Base-by-base conservation (phyloP, 257 asterid genomes). In the Fraxinus americana region DNA sequence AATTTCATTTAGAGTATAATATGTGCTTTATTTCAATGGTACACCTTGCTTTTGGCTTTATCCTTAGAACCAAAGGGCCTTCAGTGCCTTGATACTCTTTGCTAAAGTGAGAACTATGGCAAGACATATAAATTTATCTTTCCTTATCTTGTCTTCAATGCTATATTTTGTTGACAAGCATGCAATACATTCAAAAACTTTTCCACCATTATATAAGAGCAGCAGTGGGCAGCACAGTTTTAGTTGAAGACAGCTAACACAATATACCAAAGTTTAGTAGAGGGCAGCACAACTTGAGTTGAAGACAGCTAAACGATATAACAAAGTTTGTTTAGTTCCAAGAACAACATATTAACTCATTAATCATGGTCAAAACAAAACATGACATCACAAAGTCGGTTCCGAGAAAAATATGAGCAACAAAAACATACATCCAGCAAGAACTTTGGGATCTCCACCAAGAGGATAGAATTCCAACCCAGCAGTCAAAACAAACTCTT, bases 391-490 rank as follows among this genome's bases (percentile, higher is more conserved):
- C 38, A 67, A 68, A 73, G 78, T 71, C 78, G 50, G 69, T 77
- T 69, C 75, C 11, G 41, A 68, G 41, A 68, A 38, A 74, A 57
- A 59, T 45, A 80, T 48, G 75, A 77, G 72, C 67, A 71, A 5
- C 70, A 75, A 79, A 75, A 72, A 72, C 75, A 41, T 54, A 72
- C 75, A 72, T 23, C 65, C 75, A 38, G 85, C 85, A 45, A 82
- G 81, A 25, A 82, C 59, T 73, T 82, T 77, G 43, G 85, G 85
- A 74, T 82, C 85, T 5, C 85, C 85, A 14, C 85, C 85, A 66
- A 82, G 78, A 65, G 85, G 82, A 74, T 82, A 77, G 71, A 82
- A 82, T 71, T 82, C 85, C 82, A 82, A 73, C 54, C 82, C 85
- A 82, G 85, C 85, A 32, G 79, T 66, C 85, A 77, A 67, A 41